Percentiles rank a stretch among this genome's conserved stretches.
phyloP scores from a whole-genome alignment of 148 eudicot species.

The Camellia japonica region DNA sequence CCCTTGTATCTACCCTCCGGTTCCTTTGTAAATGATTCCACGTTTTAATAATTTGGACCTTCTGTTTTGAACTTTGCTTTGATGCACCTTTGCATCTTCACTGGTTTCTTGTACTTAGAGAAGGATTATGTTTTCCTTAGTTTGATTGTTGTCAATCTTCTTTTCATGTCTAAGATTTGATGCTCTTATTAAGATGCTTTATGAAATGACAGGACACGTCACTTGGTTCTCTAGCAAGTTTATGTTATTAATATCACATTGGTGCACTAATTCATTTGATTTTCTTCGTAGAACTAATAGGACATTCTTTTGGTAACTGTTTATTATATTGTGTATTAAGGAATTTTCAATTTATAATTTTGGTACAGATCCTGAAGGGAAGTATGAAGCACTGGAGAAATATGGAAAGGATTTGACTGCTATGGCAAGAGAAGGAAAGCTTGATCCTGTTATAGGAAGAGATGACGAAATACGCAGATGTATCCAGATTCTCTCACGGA shows the following conservation, averaged over 20 bases:
- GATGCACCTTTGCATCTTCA: neutral
- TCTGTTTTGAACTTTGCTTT: neutral
- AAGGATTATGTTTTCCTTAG: neutral
- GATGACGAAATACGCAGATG: slow-evolving; percentile 98
- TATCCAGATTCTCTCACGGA: slow-evolving; percentile 89
- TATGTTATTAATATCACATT: neutral
- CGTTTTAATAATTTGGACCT: neutral
- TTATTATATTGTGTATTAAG: slow-evolving; percentile 8
- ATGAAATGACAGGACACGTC: neutral
- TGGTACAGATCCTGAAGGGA: slow-evolving; percentile 82
- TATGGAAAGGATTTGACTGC: slow-evolving; percentile 95
- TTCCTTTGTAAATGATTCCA: neutral
- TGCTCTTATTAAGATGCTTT: neutral
- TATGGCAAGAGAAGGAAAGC: slow-evolving; percentile 90
- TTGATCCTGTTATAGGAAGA: slow-evolving; percentile 97
- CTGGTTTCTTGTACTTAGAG: neutral
- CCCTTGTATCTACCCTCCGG: neutral
- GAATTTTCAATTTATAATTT: slow-evolving; percentile 14
- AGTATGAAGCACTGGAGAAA: slow-evolving; percentile 90
- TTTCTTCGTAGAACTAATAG: neutral
- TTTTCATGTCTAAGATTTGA: neutral
- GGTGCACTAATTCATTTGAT: neutral
- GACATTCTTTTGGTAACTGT: neutral
- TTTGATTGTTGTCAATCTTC: neutral
- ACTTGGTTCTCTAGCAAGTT: neutral